Conservation (phyloP, 306 rosid genomes). For the Abrus pulchellus region DNA sequence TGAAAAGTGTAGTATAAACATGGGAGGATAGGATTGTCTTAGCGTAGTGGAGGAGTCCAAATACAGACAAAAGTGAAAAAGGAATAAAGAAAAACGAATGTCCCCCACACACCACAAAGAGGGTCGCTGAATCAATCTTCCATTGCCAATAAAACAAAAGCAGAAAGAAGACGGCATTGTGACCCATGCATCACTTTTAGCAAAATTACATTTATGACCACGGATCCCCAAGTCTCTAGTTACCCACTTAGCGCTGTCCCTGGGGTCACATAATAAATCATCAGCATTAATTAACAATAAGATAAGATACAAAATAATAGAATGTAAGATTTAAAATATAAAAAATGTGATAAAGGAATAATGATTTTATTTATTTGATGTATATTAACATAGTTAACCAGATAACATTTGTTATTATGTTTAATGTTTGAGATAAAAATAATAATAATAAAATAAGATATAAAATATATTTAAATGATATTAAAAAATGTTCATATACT, state of each 20-base stretch:
- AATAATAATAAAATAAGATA: no score
- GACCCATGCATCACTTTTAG: conserved; percentile 45
- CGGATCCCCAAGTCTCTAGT: no score
- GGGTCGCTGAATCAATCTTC: conserved; percentile 51
- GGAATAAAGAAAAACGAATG: conserved; percentile 49
- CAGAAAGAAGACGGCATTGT: conserved; percentile 16
- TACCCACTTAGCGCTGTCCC: no score
- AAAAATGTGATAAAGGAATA: no score
- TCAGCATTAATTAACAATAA: neutral
- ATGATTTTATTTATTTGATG: no score
- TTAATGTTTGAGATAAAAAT: no score
- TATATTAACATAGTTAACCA: no score
- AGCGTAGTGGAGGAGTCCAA: conserved; percentile 53
- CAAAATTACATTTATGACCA: conserved; percentile 36
- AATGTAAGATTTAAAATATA: no score
- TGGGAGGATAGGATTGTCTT: conserved; percentile 50
- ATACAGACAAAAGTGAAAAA: conserved; percentile 48
- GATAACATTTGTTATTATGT: no score
- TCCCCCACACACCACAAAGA: conserved; percentile 43
- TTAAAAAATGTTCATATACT: no score
- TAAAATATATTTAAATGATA: no score
- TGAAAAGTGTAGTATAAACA: conserved; percentile 22
- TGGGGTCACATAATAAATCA: no score
- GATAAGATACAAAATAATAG: conserved; percentile 1
- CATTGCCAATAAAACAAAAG: conserved; percentile 31